phyloP scores from a whole-genome alignment of 305 asterid genomes.

The Fraxinus sp. region DNA sequence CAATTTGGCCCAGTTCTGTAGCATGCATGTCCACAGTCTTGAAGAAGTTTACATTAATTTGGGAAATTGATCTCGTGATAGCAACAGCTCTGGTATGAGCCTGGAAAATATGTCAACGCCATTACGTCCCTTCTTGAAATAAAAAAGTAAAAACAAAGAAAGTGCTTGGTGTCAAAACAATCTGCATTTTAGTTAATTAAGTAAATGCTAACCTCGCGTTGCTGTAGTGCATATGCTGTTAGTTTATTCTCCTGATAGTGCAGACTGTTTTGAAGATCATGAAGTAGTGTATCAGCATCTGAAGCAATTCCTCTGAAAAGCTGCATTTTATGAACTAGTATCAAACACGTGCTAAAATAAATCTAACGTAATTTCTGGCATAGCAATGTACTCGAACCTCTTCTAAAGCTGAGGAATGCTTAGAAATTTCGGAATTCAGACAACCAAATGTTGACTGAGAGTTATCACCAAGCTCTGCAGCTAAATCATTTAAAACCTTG shows the following conservation, averaged over 20 bases:
- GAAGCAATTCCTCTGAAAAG: constrained; percentile 39
- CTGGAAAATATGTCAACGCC: constrained; percentile 29
- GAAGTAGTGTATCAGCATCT: constrained; percentile 32
- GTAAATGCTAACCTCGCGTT: constrained; percentile 37
- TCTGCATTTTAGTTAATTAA: background rate
- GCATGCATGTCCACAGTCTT: constrained; percentile 45
- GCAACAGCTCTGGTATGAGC: constrained; percentile 37
- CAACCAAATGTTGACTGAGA: constrained; percentile 38
- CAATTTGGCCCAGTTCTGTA: constrained; percentile 59
- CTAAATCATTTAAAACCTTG: constrained; percentile 34
- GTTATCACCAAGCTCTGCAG: constrained; percentile 36
- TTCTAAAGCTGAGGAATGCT: constrained; percentile 36
- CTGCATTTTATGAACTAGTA: constrained; percentile 20
- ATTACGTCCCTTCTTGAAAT: background rate
- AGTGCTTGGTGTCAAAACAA: background rate
- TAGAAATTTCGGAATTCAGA: constrained; percentile 46
- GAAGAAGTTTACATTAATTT: constrained; percentile 37
- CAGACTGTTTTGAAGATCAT: constrained; percentile 38
- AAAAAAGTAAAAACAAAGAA: background rate
- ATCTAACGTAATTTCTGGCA: background rate
- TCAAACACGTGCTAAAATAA: background rate
- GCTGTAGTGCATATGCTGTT: constrained; percentile 37
- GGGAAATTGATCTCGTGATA: constrained; percentile 41
- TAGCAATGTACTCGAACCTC: constrained; percentile 17
- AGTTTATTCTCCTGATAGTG: constrained; percentile 32